These are phyloP conservation scores for Ophiosphaerella korrae DNA, from an alignment of 2,329 filamentous ascomycete species.

Conservation along the genomic window DNA sequence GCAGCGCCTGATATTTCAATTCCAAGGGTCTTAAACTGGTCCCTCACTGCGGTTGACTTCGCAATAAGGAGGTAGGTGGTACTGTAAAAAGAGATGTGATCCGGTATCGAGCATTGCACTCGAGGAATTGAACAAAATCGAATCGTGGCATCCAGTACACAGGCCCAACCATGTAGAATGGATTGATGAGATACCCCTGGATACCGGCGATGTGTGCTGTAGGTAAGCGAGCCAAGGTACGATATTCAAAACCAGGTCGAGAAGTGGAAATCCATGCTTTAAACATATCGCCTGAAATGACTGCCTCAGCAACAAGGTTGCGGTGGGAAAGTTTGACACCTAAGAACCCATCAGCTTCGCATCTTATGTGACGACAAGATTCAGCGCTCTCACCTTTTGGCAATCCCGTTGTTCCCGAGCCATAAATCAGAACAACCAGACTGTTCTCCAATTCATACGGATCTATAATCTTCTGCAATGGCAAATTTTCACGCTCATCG, in stretches of 20 bases:
- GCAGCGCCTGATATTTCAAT: constrained; percentile 61
- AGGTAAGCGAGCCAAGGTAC: constrained; percentile 54
- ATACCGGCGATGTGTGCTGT: constrained; percentile 56
- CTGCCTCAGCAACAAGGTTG: constrained; percentile 51
- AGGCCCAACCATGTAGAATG: constrained; percentile 47
- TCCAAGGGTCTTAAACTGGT: constrained; percentile 60
- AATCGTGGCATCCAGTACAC: constrained; percentile 69
- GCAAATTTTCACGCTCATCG: constrained; percentile 50
- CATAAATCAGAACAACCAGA: constrained; percentile 54
- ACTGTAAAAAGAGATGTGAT: constrained; percentile 64
- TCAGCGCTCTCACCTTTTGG: constrained; percentile 47
- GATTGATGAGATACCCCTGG: constrained; percentile 54
- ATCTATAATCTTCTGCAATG: constrained; percentile 63
- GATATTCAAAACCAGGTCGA: constrained; percentile 40
- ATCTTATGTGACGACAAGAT: neutral
- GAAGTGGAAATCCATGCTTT: constrained; percentile 31
- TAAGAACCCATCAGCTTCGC: constrained; percentile 8
- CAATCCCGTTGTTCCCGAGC: constrained; percentile 54
- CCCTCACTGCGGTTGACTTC: constrained; percentile 60
- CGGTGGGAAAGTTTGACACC: constrained; percentile 51
- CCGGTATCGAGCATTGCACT: constrained; percentile 55
- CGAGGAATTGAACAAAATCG: constrained; percentile 61
- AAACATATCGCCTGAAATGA: constrained; percentile 40
- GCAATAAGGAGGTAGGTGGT: constrained; percentile 64
- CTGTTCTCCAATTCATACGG: constrained; percentile 52